Evolutionary conservation across 2,329 filamentous ascomycete species (phyloP).

Genomic region (Verticillium dahliae): DNA sequence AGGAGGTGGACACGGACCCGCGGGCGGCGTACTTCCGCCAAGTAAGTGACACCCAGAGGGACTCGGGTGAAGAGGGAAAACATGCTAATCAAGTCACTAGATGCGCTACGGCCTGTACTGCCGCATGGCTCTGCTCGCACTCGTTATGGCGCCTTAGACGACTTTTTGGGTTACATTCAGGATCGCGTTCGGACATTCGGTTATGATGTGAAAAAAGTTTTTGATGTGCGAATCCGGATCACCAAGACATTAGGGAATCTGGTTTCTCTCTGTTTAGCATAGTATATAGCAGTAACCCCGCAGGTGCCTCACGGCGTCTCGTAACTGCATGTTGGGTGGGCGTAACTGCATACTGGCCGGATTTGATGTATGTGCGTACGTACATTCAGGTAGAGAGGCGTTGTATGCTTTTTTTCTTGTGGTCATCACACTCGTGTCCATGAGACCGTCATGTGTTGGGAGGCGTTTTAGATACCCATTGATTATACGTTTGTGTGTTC

Average conservation of each 20-base stretch:
- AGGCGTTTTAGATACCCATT: slow-evolving; percentile 3
- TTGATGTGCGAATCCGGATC: not conserved
- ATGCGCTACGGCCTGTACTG: slow-evolving; percentile 98
- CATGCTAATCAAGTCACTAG: slow-evolving; percentile 47
- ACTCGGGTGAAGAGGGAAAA: not conserved
- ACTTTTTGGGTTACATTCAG: slow-evolving; percentile 3
- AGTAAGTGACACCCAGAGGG: slow-evolving; percentile 52
- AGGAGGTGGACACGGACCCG: slow-evolving; percentile 97
- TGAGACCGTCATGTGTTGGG: not conserved
- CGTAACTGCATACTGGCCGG: not conserved
- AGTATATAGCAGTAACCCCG: not conserved
- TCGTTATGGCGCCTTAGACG: slow-evolving; percentile 60
- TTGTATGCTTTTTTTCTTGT: not conserved
- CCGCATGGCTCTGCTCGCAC: slow-evolving; percentile 91
- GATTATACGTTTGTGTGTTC: slow-evolving; percentile 12
- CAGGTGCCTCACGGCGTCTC: not conserved
- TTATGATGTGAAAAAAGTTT: slow-evolving; percentile 4
- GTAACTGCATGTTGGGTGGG: not conserved
- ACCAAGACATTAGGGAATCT: slow-evolving; percentile 4
- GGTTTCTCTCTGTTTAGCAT: slow-evolving; percentile 1
- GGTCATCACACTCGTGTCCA: not conserved
- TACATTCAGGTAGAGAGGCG: not conserved
- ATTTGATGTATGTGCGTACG: not conserved
- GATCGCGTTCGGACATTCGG: slow-evolving; percentile 7
- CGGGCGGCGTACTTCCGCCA: slow-evolving; percentile 97